Evolutionary conservation across 306 rosid genomes (phyloP).

Genomic region (Pachyrhizus erosus): DNA sequence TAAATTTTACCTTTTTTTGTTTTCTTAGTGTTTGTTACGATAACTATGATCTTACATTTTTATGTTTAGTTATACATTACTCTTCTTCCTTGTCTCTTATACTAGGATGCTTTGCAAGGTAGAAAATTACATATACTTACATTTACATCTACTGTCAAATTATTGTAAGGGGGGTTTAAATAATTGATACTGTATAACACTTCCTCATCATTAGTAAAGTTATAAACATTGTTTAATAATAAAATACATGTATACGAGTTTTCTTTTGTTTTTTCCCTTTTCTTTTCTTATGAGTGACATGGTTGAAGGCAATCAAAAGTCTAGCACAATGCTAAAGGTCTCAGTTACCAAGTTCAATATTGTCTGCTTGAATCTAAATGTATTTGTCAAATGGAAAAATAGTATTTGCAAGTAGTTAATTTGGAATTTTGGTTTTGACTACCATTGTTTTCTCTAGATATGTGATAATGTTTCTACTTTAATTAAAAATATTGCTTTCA

Average conservation of each 20-base stretch:
- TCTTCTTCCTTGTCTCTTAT: not conserved
- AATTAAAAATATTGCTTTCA: not conserved
- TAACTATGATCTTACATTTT: not conserved
- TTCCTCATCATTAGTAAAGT: too few species aligned
- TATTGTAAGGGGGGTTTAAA: too few species aligned
- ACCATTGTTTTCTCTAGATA: not conserved
- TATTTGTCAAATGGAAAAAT: slow-evolving; percentile 17
- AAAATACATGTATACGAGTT: too few species aligned
- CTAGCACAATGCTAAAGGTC: slow-evolving; percentile 31
- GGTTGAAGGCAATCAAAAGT: not conserved
- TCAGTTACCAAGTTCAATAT: not conserved
- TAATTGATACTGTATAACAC: too few species aligned
- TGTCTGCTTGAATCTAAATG: not conserved
- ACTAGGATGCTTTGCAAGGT: not conserved
- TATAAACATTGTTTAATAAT: too few species aligned
- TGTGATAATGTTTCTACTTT: slow-evolving; percentile 9
- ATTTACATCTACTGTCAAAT: too few species aligned
- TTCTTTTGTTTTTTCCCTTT: too few species aligned
- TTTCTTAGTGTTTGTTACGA: not conserved
- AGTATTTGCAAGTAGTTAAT: not conserved
- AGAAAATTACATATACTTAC: too few species aligned
- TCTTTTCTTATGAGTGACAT: too few species aligned
- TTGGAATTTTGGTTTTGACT: not conserved
- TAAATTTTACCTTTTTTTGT: slow-evolving; percentile 21
- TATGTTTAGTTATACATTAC: slow-evolving; percentile 5